These are phyloP conservation scores for Pseudocercospora fijiensis DNA, from an alignment of 2,329 filamentous ascomycete species.

Conservation along the genomic window DNA sequence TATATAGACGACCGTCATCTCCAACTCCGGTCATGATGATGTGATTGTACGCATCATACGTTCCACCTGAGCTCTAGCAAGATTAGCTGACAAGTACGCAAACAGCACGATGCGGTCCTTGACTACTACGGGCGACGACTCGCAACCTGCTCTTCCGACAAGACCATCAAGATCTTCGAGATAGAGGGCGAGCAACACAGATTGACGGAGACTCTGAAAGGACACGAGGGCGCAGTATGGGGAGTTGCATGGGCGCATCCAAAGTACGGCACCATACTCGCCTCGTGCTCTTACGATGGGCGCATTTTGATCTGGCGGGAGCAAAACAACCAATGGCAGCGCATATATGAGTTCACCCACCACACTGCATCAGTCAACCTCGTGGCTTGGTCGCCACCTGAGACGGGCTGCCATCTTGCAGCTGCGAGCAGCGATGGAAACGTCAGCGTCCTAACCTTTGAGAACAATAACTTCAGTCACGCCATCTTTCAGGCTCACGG, in stretches of 20 bases:
- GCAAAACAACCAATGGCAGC: slow-evolving; percentile 61
- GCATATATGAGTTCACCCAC: slow-evolving; percentile 87
- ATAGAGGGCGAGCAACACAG: slow-evolving; percentile 90
- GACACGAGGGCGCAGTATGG: slow-evolving; percentile 98
- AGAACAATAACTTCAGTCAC: slow-evolving; percentile 90
- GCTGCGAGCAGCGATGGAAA: slow-evolving; percentile 92
- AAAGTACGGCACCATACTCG: slow-evolving; percentile 97
- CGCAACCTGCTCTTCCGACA: slow-evolving; percentile 95
- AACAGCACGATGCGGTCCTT: slow-evolving; percentile 91
- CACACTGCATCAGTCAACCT: slow-evolving; percentile 97
- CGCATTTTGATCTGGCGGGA: slow-evolving; percentile 99
- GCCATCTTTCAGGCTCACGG: slow-evolving; percentile 88
- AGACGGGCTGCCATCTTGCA: slow-evolving; percentile 89
- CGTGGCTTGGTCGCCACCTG: slow-evolving; percentile 95
- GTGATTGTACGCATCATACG: slow-evolving; percentile 83
- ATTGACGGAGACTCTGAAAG: slow-evolving; percentile 88
- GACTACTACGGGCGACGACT: slow-evolving; percentile 97
- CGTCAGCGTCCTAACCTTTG: slow-evolving; percentile 93
- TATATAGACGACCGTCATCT: slow-evolving; percentile 70
- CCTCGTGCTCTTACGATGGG: slow-evolving; percentile 92
- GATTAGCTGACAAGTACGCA: background rate
- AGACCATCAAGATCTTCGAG: slow-evolving; percentile 99
- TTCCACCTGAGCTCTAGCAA: background rate
- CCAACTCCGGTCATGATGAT: slow-evolving; percentile 90
- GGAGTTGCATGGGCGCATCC: slow-evolving; percentile 97